Evolutionary conservation across 1,139 yeast species (phyloP).

Genomic region (Hyphopichia pseudoburtonii): DNA sequence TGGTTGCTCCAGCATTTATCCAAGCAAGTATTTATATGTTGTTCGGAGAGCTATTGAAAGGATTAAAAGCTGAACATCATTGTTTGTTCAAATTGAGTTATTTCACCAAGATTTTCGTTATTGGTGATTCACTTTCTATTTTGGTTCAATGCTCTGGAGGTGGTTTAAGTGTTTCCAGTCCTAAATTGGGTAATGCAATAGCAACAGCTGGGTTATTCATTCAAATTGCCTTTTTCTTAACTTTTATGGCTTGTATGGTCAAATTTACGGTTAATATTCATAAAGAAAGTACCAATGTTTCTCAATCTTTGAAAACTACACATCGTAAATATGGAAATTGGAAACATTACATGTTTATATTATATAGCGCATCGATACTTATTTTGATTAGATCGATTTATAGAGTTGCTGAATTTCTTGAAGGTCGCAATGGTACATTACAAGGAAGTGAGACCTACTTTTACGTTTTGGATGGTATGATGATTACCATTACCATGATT

Average conservation of each 20-base stretch:
- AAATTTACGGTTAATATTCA: slow-evolving; percentile 8
- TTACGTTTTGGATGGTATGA: no score
- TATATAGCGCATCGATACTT: slow-evolving; percentile 26
- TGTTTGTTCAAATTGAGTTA: slow-evolving; percentile 29
- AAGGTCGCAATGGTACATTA: no score
- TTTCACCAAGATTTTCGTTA: slow-evolving; percentile 41
- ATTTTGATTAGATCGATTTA: slow-evolving; percentile 42
- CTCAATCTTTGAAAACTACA: slow-evolving; percentile 2
- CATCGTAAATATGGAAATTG: slow-evolving; percentile 12
- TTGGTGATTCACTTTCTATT: slow-evolving; percentile 42
- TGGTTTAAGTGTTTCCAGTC: slow-evolving; percentile 22
- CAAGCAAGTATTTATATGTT: slow-evolving; percentile 49
- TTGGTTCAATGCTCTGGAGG: slow-evolving; percentile 47
- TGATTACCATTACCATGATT: no score
- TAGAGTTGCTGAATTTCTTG: slow-evolving; percentile 36
- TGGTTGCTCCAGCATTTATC: slow-evolving; percentile 44
- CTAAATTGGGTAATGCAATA: slow-evolving; percentile 18
- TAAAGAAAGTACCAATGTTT: slow-evolving; percentile 4
- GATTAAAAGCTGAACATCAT: slow-evolving; percentile 22
- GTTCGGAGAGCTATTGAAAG: slow-evolving; percentile 32
- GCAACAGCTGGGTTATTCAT: slow-evolving; percentile 30
- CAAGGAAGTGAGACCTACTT: no score
- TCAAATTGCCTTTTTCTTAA: slow-evolving; percentile 36
- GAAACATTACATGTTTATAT: slow-evolving; percentile 12
- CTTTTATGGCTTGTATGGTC: slow-evolving; percentile 17